phyloP scores from a whole-genome alignment of 768 basidiomycete genomes.

The Austroboletus eburneus region DNA sequence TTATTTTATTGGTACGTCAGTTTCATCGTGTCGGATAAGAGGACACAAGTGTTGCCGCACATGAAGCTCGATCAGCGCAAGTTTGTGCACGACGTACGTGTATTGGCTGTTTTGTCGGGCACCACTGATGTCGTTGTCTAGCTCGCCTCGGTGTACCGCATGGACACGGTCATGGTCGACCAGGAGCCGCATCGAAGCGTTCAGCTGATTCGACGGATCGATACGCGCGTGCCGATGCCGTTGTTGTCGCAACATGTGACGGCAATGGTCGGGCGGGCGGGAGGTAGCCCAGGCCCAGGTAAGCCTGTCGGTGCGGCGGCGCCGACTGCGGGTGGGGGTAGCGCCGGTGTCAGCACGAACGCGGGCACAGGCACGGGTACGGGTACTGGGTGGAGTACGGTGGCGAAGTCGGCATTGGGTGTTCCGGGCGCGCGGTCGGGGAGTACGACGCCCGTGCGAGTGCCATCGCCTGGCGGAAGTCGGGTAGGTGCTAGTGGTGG shows the following conservation, averaged over 20 bases:
- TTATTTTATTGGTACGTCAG: conserved; percentile 30
- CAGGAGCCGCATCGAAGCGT: conserved; percentile 87
- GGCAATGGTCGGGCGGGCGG: conserved; percentile 55
- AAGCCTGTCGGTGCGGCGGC: no score
- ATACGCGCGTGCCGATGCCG: conserved; percentile 74
- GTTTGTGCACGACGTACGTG: conserved; percentile 73
- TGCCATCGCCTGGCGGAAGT: conserved; percentile 18
- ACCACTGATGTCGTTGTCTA: conserved; percentile 22
- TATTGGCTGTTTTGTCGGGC: background rate
- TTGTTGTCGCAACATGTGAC: conserved; percentile 50
- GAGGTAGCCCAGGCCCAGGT: no score
- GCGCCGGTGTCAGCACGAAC: background rate
- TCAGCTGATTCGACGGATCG: conserved; percentile 75
- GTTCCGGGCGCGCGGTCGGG: background rate
- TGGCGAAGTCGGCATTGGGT: conserved; percentile 15
- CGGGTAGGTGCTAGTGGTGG: conserved; percentile 1
- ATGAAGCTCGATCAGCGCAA: conserved; percentile 79
- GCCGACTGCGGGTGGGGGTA: background rate
- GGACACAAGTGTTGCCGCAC: conserved; percentile 68
- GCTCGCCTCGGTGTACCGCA: conserved; percentile 76
- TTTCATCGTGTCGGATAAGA: conserved; percentile 66
- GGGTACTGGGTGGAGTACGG: conserved; percentile 14
- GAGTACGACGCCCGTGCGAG: conserved; percentile 10
- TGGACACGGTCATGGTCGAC: conserved; percentile 85
- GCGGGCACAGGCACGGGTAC: background rate